Conservation (phyloP, 306 rosid genomes). For the Begonia fuchsioides region DNA sequence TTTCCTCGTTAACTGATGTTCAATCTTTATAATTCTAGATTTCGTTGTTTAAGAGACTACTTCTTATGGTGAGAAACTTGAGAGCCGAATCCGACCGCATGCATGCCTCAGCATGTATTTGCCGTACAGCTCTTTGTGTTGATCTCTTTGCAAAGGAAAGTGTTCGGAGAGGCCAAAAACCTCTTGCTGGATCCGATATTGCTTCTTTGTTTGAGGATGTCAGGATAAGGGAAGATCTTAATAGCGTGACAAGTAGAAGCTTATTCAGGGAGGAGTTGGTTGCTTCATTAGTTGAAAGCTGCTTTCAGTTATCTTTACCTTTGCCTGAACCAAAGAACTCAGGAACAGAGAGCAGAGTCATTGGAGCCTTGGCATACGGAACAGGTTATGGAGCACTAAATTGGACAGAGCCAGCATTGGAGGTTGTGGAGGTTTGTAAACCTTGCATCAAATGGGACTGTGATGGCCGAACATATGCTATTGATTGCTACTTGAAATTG, state of each 20-base stretch:
- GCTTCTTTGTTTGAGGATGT: slow-evolving; percentile 94
- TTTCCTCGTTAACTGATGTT: background rate
- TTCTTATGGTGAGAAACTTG: slow-evolving; percentile 88
- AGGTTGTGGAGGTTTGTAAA: slow-evolving; percentile 96
- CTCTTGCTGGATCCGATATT: slow-evolving; percentile 94
- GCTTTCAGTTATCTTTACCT: slow-evolving; percentile 96
- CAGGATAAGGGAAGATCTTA: slow-evolving; percentile 84
- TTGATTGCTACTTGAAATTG: slow-evolving; percentile 95
- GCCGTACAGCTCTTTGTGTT: slow-evolving; percentile 97
- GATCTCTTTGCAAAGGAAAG: slow-evolving; percentile 98
- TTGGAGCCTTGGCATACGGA: slow-evolving; percentile 98
- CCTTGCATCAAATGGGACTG: slow-evolving; percentile 99
- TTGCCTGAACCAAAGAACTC: slow-evolving; percentile 88
- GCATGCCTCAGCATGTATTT: slow-evolving; percentile 94
- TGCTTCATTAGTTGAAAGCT: slow-evolving; percentile 93
- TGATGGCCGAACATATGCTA: slow-evolving; percentile 91
- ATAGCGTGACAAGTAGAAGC: slow-evolving; percentile 67
- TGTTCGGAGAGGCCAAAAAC: slow-evolving; percentile 97
- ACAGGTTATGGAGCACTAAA: slow-evolving; percentile 98
- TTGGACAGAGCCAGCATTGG: slow-evolving; percentile 97
- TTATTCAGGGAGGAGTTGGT: slow-evolving; percentile 95
- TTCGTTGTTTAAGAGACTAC: slow-evolving; percentile 87
- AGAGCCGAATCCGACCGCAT: slow-evolving; percentile 99
- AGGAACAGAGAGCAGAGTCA: slow-evolving; percentile 95
- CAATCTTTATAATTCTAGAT: slow-evolving; percentile 33